These are phyloP conservation scores for Cyberlindnera americana DNA, from an alignment of 805 yeast genomes.

Conservation along the genomic window DNA sequence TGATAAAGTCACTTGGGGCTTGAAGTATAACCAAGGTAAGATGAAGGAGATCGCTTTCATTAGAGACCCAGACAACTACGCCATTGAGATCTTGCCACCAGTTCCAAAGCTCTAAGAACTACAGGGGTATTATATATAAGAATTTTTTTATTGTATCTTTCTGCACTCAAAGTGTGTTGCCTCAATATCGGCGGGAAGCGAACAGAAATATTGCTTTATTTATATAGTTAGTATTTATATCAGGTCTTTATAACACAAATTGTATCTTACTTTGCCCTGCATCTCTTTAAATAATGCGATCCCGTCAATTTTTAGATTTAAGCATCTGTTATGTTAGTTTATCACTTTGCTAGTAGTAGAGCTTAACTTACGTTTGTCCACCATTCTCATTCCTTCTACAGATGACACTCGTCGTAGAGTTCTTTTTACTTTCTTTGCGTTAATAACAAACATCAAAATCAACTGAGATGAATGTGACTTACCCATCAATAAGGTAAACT, in stretches of 20 bases:
- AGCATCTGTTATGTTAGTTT: conserved; percentile 34
- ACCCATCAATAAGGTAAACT: conserved; percentile 25
- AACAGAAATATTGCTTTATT: conserved; percentile 43
- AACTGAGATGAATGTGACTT: too few relatives aligned
- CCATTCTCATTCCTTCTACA: conserved; percentile 42
- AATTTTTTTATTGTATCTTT: conserved; percentile 28
- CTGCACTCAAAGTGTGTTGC: conserved; percentile 53
- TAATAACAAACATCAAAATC: not conserved
- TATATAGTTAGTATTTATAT: conserved; percentile 2
- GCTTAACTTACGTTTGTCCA: conserved; percentile 37
- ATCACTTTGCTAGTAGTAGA: too few relatives aligned
- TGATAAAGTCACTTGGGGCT: conserved; percentile 54
- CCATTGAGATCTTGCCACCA: conserved; percentile 64
- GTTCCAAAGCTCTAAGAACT: conserved; percentile 19
- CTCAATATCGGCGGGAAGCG: conserved; percentile 44
- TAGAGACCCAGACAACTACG: conserved; percentile 88
- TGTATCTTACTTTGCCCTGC: conserved; percentile 36
- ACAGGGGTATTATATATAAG: too few relatives aligned
- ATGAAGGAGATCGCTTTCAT: conserved; percentile 66
- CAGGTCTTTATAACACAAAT: not conserved
- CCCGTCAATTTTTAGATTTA: conserved; percentile 38
- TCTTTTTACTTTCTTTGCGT: conserved; percentile 15
- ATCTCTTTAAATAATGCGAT: conserved; percentile 43
- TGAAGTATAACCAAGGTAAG: conserved; percentile 52
- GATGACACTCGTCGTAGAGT: conserved; percentile 35